Conservation (phyloP, 805 yeast species). For the Tanozyma kutaoensis region DNA sequence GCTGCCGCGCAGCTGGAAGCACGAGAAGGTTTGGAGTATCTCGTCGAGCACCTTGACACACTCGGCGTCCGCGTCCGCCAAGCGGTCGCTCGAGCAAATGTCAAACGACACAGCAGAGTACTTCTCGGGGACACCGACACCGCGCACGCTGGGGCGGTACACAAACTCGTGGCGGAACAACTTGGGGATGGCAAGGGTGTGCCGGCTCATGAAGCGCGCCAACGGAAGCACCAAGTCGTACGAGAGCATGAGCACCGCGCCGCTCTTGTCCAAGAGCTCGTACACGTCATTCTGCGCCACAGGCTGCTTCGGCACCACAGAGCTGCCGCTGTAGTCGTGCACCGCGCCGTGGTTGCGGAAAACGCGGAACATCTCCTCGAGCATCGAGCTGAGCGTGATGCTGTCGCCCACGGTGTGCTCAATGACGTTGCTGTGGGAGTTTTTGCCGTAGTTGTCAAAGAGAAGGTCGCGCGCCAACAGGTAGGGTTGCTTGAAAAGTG, state of each 20-base stretch:
- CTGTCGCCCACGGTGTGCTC: constrained; percentile 27
- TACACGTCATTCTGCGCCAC: constrained; percentile 51
- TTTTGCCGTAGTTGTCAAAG: constrained; percentile 42
- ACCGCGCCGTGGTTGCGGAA: constrained; percentile 82
- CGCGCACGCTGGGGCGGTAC: constrained; percentile 48
- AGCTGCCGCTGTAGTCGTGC: constrained; percentile 50
- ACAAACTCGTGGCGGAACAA: constrained; percentile 70
- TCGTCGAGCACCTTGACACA: constrained; percentile 74
- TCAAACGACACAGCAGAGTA: constrained; percentile 84
- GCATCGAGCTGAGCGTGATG: constrained; percentile 45
- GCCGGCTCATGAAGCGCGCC: constrained; percentile 71
- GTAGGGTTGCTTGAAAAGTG: constrained; percentile 75
- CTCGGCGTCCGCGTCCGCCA: constrained; percentile 55
- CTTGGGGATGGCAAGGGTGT: constrained; percentile 38
- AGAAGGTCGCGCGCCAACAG: constrained; percentile 74
- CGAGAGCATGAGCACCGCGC: constrained; percentile 79
- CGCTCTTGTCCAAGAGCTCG: constrained; percentile 74
- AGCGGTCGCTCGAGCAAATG: constrained; percentile 38
- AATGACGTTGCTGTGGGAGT: constrained; percentile 10
- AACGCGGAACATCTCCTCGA: constrained; percentile 44
- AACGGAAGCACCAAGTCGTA: constrained; percentile 83
- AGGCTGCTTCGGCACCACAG: constrained; percentile 53
- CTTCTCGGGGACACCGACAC: constrained; percentile 55
- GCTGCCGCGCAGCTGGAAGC: constrained; percentile 35
- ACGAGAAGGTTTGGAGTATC: constrained; percentile 50